phyloP scores from a whole-genome alignment of 257 asterid genomes.

The Plantago ovata region DNA sequence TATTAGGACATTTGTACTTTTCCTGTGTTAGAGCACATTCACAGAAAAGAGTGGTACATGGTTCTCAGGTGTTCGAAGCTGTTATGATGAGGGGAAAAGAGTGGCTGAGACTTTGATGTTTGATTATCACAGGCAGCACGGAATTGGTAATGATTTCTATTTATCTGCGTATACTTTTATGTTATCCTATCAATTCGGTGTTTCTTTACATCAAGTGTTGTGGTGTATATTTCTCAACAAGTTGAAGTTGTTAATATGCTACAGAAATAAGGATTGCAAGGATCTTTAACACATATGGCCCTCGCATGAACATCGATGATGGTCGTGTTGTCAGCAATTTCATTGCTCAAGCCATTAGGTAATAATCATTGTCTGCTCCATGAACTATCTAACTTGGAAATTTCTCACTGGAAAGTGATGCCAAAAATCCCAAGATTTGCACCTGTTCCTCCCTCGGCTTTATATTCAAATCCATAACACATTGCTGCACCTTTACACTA shows the following conservation, averaged over 20 bases:
- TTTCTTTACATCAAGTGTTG: not conserved
- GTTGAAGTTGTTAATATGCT: conserved; percentile 4
- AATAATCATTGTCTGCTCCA: conserved; percentile 15
- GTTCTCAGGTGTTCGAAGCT: conserved; percentile 81
- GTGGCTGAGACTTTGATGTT: conserved; percentile 98
- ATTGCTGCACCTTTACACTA: not conserved
- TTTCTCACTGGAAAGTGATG: too few species aligned
- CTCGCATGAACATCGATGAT: conserved; percentile 94
- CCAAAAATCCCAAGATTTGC: too few species aligned
- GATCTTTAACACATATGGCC: conserved; percentile 95
- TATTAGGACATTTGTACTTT: too few species aligned
- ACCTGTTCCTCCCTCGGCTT: too few species aligned
- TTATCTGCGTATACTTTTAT: not conserved
- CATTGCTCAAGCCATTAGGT: conserved; percentile 95
- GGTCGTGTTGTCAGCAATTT: conserved; percentile 96
- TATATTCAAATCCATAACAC: not conserved
- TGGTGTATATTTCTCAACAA: not conserved
- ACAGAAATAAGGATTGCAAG: conserved; percentile 95
- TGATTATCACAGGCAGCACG: conserved; percentile 95
- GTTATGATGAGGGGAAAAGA: conserved; percentile 93
- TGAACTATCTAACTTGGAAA: not conserved
- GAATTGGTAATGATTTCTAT: conserved; percentile 51
- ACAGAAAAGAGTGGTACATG: not conserved
- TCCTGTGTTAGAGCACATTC: not conserved
- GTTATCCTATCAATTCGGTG: not conserved